These are phyloP conservation scores for Eleusine indica DNA, from an alignment of 176 grass and related monocot genomes.

Conservation along the genomic window DNA sequence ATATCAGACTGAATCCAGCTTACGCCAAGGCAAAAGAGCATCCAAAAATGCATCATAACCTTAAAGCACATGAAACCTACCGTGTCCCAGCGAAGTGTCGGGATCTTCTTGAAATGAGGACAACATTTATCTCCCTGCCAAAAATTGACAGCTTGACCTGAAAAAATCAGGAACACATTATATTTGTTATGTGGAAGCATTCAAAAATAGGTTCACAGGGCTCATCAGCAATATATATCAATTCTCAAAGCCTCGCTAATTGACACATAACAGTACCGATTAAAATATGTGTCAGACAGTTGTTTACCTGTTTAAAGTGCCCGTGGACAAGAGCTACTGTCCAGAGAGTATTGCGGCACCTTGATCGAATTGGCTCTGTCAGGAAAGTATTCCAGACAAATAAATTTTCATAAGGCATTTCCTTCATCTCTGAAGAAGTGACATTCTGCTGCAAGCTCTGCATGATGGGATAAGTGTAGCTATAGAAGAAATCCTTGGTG, in stretches of 20 bases:
- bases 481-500: constrained; percentile 97
- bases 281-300: not conserved
- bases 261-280: constrained; percentile 13
- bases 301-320: constrained; percentile 88
- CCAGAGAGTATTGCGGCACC: constrained; percentile 86
- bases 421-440: constrained; percentile 55
- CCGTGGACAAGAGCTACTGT: constrained; percentile 93
- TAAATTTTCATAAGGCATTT: constrained; percentile 87
- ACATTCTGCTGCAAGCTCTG: constrained; percentile 84
- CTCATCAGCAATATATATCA: constrained; percentile 2
- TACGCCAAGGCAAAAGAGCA: constrained; percentile 7
- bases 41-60: constrained; percentile 20
- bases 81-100: constrained; percentile 96
- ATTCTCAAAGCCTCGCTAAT: constrained; percentile 10
- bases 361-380: constrained; percentile 80
- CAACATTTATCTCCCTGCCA: constrained; percentile 79
- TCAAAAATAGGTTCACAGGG: not conserved
- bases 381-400: constrained; percentile 97
- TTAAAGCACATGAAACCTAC: constrained; percentile 55
- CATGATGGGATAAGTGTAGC: constrained; percentile 98
- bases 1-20: not conserved
- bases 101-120: constrained; percentile 87
- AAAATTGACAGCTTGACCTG: constrained; percentile 88
- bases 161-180: constrained; percentile 31
- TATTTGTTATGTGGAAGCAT: constrained; percentile 12